Conservation (phyloP, 768 basidiomycete species). For the Trichaptum fuscoviolaceum region DNA sequence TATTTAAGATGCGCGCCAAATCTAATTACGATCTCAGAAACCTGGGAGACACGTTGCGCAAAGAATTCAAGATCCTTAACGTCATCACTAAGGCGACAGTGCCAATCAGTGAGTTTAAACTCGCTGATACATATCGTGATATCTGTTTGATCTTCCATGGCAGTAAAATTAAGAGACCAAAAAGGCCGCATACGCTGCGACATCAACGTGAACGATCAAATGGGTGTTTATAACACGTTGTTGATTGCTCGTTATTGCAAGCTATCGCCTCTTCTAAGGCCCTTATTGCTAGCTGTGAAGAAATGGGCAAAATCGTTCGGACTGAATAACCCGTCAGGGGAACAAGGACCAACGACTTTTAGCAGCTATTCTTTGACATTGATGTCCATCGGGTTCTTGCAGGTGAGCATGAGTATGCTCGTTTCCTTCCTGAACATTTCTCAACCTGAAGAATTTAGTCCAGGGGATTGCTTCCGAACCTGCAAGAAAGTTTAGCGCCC, state of each 20-base stretch:
- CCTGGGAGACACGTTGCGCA: constrained; percentile 25
- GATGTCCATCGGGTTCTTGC: constrained; percentile 57
- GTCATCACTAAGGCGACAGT: constrained; percentile 32
- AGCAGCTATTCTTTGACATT: constrained; percentile 58
- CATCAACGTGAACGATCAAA: constrained; percentile 57
- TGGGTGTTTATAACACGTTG: constrained; percentile 47
- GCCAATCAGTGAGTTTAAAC: constrained; percentile 35
- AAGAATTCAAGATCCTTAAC: constrained; percentile 26
- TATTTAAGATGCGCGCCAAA: not conserved
- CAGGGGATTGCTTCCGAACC: constrained; percentile 41
- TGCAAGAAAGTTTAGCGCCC: constrained; percentile 36
- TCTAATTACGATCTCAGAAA: constrained; percentile 18
- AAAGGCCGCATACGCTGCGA: constrained; percentile 41
- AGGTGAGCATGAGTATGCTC: constrained; percentile 31
- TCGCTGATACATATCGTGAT: constrained; percentile 7
- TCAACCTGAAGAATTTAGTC: constrained; percentile 26
- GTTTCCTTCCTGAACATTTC: not conserved
- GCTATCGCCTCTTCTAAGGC: constrained; percentile 36
- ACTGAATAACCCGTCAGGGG: constrained; percentile 40
- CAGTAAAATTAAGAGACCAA: constrained; percentile 50
- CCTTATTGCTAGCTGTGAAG: constrained; percentile 46
- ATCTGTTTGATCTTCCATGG: not conserved
- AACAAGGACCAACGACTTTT: constrained; percentile 32
- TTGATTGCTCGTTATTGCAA: constrained; percentile 49
- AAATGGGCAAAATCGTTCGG: constrained; percentile 52